Percentiles rank a stretch among this genome's conserved stretches.
Conservation (phyloP, 1,139 yeast genomes). For the Williopsis jadinii region DNA sequence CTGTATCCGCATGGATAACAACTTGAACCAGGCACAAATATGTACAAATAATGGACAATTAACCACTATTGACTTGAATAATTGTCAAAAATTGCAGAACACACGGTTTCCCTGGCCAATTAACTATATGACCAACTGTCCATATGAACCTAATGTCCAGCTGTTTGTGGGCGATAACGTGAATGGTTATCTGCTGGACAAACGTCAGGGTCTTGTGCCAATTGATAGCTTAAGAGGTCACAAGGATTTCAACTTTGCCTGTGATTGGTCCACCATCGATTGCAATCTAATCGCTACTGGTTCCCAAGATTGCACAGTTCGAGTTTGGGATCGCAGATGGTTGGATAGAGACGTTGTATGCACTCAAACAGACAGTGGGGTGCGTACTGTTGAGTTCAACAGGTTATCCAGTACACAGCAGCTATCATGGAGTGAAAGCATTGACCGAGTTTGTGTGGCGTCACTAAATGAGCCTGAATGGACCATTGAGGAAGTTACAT, state of each 20-base stretch:
- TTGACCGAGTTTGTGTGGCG: constrained; percentile 32
- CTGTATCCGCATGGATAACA: no score
- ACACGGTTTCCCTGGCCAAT: not conserved
- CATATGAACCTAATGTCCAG: not conserved
- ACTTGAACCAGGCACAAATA: not conserved
- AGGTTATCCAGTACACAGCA: constrained; percentile 30
- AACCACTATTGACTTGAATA: not conserved
- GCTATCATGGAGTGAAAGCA: constrained; percentile 52
- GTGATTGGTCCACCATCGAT: constrained; percentile 42
- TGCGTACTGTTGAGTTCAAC: constrained; percentile 48
- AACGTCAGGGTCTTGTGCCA: not conserved
- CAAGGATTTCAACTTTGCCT: constrained; percentile 50
- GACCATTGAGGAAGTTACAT: constrained; percentile 41
- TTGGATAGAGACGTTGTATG: constrained; percentile 37
- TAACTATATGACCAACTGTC: not conserved
- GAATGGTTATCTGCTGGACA: not conserved
- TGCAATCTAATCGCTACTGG: constrained; percentile 47
- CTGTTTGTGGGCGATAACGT: not conserved
- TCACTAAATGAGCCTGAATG: constrained; percentile 7
- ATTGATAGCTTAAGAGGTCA: constrained; percentile 33
- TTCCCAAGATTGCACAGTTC: constrained; percentile 53
- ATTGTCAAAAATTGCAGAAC: not conserved
- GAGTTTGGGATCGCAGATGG: constrained; percentile 28
- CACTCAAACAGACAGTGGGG: constrained; percentile 30
- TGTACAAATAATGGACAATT: not conserved